Conservation (phyloP, 176 grass and related monocot genomes). For the Musa schizocarpa region DNA sequence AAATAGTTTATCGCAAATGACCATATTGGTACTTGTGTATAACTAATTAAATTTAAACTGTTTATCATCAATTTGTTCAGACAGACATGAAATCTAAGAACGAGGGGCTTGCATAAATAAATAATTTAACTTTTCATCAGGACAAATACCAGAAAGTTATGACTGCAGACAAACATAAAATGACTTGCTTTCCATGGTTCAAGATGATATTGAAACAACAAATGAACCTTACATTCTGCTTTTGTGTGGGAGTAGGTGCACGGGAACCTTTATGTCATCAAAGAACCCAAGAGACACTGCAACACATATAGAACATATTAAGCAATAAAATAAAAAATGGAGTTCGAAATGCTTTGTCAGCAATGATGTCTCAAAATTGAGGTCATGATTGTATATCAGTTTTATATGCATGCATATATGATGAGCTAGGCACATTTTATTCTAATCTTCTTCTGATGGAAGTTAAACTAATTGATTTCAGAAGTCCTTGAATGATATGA, state of each 20-base stretch:
- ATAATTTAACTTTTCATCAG: neutral
- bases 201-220: neutral
- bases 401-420: neutral
- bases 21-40: neutral
- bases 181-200: neutral
- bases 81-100: neutral
- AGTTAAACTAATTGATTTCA: no score
- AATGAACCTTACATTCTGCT: constrained; percentile 37
- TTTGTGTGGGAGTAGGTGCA: constrained; percentile 44
- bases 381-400: neutral
- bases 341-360: neutral
- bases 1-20: neutral
- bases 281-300: constrained; percentile 96
- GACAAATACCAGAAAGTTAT: neutral
- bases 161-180: neutral
- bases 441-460: neutral
- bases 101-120: neutral
- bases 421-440: neutral
- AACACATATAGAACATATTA: constrained; percentile 8
- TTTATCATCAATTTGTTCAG: neutral
- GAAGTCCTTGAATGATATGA: no score
- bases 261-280: constrained; percentile 61
- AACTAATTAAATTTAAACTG: neutral
- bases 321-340: constrained; percentile 11
- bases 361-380: neutral